Evolutionary conservation across 805 yeast genomes (phyloP), one percentile per base, ranked within the genome.

Genomic region (Candida peoriensis): DNA sequence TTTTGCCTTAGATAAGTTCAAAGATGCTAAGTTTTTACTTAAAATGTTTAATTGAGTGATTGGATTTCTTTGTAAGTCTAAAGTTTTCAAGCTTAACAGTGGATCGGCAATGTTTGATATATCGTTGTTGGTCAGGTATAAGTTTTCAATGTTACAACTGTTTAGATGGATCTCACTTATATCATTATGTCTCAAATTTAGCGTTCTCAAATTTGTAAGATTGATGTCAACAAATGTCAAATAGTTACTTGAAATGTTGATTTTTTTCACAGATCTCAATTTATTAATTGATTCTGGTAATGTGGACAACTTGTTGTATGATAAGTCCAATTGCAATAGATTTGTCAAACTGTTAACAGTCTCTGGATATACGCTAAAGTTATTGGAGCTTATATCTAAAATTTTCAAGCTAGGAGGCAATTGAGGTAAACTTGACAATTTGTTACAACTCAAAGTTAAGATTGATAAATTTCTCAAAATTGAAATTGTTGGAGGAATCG

Each of bases 51-150:
- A 69, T 38, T 74, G 70, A 0, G 96, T 87, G 36, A 88, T 74
- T 5, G 96, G 97, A 55, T 88, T 89, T 52, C 82, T 74, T 52
- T 83, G 88, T 31, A 88, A 64, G 50, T 81, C 83, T 26, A 89
- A 65, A 12, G 81, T 71, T 50, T 82, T 73, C 47, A 89, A 62
- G 33, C 72, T 72, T 21, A 74, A 72, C 49, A 85, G 72, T 30
- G 70, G 62, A 52, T 76, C 81, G 36, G 75, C 73, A 53, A 85
- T 81, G 12, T 74, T 72, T 0, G 94, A 76, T 11, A 88, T 79
- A 41, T 73, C 73, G 54, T 87, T 87, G 54, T 84, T 84, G 3
- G 90, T 72, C 8, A 86, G 75, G 47, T 78, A 76, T 17, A 83
- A 61, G n/a, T 78, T 79, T 53, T 83, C 90, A 40, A 87, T 61